phyloP scores from a whole-genome alignment of 2,329 filamentous ascomycete species.

The Chaetomiaceae sp. region DNA sequence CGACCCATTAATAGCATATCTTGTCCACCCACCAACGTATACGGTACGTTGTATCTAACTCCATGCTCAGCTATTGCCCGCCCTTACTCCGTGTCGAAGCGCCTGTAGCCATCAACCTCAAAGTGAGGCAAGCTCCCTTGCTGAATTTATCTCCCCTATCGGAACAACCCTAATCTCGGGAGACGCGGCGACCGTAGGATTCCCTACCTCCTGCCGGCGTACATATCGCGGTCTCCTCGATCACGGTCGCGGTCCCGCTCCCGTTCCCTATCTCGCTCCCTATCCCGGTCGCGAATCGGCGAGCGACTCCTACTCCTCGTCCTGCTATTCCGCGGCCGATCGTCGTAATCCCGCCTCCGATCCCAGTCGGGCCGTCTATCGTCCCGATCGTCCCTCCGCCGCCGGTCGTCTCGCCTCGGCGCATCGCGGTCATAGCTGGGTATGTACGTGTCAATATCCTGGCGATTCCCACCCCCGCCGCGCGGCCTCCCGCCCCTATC shows the following conservation, averaged over 20 bases:
- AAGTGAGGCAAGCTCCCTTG: no score
- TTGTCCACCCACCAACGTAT: no score
- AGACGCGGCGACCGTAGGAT: neutral
- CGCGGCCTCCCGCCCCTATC: constrained; percentile 32
- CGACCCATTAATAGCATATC: no score
- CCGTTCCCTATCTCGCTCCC: constrained; percentile 41
- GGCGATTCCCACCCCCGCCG: constrained; percentile 20
- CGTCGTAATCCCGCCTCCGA: constrained; percentile 32
- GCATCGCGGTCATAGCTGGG: constrained; percentile 41
- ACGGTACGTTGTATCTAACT: no score
- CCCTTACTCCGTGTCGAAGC: no score
- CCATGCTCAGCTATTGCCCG: no score
- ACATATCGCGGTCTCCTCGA: constrained; percentile 27
- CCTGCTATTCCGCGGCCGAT: constrained; percentile 37
- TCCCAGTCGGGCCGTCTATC: constrained; percentile 35
- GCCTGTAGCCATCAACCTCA: no score
- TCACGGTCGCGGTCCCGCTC: constrained; percentile 48
- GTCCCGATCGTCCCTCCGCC: constrained; percentile 39
- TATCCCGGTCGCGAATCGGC: constrained; percentile 37
- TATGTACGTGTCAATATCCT: constrained; percentile 47
- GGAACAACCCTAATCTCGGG: no score
- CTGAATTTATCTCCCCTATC: no score
- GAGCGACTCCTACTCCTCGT: constrained; percentile 46
- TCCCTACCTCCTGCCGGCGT: constrained; percentile 30
- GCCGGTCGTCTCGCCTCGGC: constrained; percentile 38